Conservation (phyloP, 1,284 basidiomycete species). For the Heterobasidion irregulare region DNA sequence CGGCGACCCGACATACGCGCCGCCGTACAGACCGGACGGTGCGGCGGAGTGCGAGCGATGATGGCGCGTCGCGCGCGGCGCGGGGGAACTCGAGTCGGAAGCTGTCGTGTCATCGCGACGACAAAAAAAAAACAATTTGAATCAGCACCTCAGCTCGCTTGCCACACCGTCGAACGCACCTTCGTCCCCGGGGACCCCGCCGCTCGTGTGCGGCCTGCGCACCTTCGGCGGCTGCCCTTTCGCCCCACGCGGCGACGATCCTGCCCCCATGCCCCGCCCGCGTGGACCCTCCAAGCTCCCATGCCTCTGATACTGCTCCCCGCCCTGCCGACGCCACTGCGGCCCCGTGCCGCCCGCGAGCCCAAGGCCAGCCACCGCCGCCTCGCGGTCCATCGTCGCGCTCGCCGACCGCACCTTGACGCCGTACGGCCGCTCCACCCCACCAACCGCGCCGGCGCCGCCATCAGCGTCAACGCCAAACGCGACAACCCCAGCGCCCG, state of each 20-base stretch:
- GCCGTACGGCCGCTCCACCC: constrained; percentile 5
- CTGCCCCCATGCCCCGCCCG: not conserved
- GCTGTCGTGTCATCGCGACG: no score
- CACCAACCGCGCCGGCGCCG: not conserved
- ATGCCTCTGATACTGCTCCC: not conserved
- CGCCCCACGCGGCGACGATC: not conserved
- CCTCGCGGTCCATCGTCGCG: constrained; percentile 5
- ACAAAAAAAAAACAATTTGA: no score
- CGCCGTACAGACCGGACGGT: not conserved
- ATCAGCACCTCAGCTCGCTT: no score
- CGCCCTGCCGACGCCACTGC: not conserved
- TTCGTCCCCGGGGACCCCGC: not conserved
- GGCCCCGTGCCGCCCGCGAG: not conserved
- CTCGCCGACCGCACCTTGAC: constrained; percentile 9
- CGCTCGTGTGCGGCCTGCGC: not conserved
- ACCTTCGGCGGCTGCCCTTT: not conserved
- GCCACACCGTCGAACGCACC: not conserved
- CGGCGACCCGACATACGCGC: no score
- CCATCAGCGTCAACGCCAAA: no score
- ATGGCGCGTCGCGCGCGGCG: constrained; percentile 3
- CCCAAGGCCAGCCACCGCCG: not conserved
- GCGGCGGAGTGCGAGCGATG: constrained; percentile 12
- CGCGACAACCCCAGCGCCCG: not conserved
- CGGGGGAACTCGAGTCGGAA: not conserved
- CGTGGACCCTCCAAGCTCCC: not conserved